Base-by-base conservation (phyloP, 2,329 filamentous ascomycete species). In the Thielaviopsis musarum region DNA sequence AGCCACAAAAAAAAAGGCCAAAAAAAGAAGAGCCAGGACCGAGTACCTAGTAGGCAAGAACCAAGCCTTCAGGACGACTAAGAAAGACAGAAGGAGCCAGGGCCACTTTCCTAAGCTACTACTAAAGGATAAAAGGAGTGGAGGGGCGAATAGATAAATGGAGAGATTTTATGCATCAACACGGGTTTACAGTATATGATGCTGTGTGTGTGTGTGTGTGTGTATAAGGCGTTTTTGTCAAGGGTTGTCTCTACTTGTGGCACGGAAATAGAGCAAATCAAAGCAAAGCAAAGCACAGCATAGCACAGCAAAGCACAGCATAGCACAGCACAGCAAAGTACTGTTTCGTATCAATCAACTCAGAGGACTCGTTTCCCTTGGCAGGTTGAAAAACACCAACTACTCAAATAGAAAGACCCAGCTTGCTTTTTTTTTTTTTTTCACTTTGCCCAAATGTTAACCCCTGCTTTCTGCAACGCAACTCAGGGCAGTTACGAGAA, bases 401-500 rank as follows among this genome's bases (percentile, higher is more conserved):
- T 26, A 26, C 6, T 26, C 24, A 26, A n/a, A n/a, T n/a, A n/a
- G n/a, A n/a, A n/a, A n/a, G n/a, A n/a, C n/a, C n/a, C n/a, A n/a
- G n/a, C 26, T 28, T 28, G 7, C 7, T 28, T 28, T 28, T 7
- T 28, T 28, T 28, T 28, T 28, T 3, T 28, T 28, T 7, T 28
- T 28, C 4, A 7, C 26, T 28, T 34, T 34, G 30, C 5, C 30
- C 30, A 34, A 34, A 34, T 7, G 10, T 34, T 34, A 34, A 34
- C 45, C 45, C 45, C 19, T 49, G 45, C 45, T n/a, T 49, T 49
- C 45, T 49, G 45, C 45, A 49, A 49, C 45, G 45, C 45, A 49
- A 21, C 4, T 49, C 45, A 49, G 45, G 45, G 57, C 51, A 58
- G 57, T 58, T 49, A 58, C 57, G 57, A 58, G 57, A 24, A 54